These are phyloP conservation scores for Gymnopilus junonius DNA, from an alignment of 768 basidiomycete species.

Conservation along the genomic window DNA sequence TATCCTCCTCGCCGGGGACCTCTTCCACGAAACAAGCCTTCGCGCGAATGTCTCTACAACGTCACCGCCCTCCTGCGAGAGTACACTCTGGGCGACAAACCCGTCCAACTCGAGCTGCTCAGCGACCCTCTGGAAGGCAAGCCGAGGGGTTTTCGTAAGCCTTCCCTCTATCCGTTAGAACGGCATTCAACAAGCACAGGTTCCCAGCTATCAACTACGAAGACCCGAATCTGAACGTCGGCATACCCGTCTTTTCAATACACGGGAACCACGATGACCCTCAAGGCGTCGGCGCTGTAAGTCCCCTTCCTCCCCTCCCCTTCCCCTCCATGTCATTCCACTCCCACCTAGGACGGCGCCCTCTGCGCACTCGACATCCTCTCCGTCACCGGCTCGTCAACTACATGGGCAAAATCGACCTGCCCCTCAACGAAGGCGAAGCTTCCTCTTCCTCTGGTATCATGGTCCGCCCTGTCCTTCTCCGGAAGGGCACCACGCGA, in stretches of 20 bases:
- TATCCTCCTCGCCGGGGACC: slow-evolving; percentile 91
- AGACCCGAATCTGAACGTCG: slow-evolving; percentile 93
- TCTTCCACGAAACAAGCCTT: slow-evolving; percentile 99
- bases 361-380: slow-evolving; percentile 94
- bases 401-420: slow-evolving; percentile 97
- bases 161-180: slow-evolving; percentile 1
- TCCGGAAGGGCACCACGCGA: slow-evolving; percentile 83
- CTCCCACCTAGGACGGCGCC: slow-evolving; percentile 79
- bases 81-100: slow-evolving; percentile 86
- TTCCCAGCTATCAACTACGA: slow-evolving; percentile 98
- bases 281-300: slow-evolving; percentile 89
- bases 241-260: slow-evolving; percentile 98
- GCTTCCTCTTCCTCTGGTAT: slow-evolving; percentile 74
- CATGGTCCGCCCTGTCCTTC: slow-evolving; percentile 85
- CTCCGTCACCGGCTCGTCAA: slow-evolving; percentile 94
- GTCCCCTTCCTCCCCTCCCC: slow-evolving; percentile 29
- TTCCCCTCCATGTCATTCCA: neutral
- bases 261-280: slow-evolving; percentile 99
- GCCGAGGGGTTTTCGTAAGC: slow-evolving; percentile 83
- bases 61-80: slow-evolving; percentile 89
- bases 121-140: slow-evolving; percentile 94
- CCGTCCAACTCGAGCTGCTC: slow-evolving; percentile 88
- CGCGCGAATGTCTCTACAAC: slow-evolving; percentile 86
- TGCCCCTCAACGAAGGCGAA: slow-evolving; percentile 70
- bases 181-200: slow-evolving; percentile 40